Evolutionary conservation across 805 yeast species (phyloP), one percentile per base, ranked within the genome.

Genomic region (Lipomyces yamadae): DNA sequence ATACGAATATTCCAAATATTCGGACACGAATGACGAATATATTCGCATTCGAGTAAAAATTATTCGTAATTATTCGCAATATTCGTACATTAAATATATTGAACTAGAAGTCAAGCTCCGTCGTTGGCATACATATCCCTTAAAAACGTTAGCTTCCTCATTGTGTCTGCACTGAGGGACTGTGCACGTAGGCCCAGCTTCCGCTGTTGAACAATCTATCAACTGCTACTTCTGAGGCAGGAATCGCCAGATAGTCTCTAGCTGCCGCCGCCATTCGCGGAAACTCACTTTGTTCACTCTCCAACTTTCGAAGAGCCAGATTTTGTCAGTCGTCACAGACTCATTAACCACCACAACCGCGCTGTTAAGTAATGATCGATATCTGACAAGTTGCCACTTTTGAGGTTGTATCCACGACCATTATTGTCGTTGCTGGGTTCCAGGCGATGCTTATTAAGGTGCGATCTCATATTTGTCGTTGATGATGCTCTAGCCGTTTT

Each of bases 21-120:
- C n/a, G 45, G 45, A 39, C 45, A 39, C 45, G n/a, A 39, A 39
- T 39, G 45, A 39, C n/a, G 45, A 39, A 39, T 11, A 39, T 2
- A 39, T 39, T 39, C 45, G 45, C n/a, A 61, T 34, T 34, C 37
- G 37, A 7, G 10, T 10, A 10, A 39, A 39, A 35, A 35, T 35
- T 35, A 35, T 39, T 39, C 45, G 45, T 8, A 61, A 67, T 69
- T n/a, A 75, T 58, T 75, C 71, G 58, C 60, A 74, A 13, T 63
- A 64, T 10, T 75, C 77, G n/a, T n/a, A 6, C 8, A 29, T 50
- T 24, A 50, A 50, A 24, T 50, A 8, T 32, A 50, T 50, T 39
- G 45, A 39, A 39, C 45, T 39, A 39, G 45, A 39, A 39, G 2
- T 39, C 45, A 39, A 39, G 13, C 54, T 50, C 11, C 32, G 13